Evolutionary conservation across 768 basidiomycete genomes (phyloP).

Genomic region (Psilocybe cyanescens): DNA sequence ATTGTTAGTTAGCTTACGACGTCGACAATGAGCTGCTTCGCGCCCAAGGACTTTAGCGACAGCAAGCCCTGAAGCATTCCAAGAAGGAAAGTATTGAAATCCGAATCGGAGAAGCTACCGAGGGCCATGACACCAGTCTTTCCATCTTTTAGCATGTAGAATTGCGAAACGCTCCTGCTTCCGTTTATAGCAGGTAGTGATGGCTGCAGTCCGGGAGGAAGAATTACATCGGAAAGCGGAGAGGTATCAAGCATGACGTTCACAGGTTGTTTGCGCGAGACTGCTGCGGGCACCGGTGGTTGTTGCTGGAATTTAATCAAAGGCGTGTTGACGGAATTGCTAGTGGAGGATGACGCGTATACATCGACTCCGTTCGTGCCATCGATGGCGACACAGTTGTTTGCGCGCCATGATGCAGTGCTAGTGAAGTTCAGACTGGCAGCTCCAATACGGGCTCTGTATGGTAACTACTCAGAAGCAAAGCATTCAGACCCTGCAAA

Average conservation of each 20-base stretch:
- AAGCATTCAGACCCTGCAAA: not conserved
- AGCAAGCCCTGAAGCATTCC: slow-evolving; percentile 51
- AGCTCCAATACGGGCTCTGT: slow-evolving; percentile 55
- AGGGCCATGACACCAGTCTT: slow-evolving; percentile 62
- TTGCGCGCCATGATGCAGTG: slow-evolving; percentile 50
- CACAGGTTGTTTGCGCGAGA: slow-evolving; percentile 39
- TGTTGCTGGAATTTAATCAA: slow-evolving; percentile 44
- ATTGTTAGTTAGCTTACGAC: slow-evolving; percentile 41
- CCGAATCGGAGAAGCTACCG: slow-evolving; percentile 56
- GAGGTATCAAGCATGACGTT: slow-evolving; percentile 56
- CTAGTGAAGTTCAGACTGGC: slow-evolving; percentile 50
- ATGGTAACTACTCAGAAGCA: slow-evolving; percentile 47
- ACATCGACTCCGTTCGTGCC: slow-evolving; percentile 54
- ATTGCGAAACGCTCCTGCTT: slow-evolving; percentile 55
- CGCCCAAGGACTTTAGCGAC: slow-evolving; percentile 53
- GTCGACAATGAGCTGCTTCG: slow-evolving; percentile 60
- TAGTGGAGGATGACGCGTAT: slow-evolving; percentile 24
- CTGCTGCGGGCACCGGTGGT: slow-evolving; percentile 32
- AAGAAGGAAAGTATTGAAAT: slow-evolving; percentile 44
- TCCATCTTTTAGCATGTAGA: slow-evolving; percentile 54
- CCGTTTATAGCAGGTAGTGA: slow-evolving; percentile 40
- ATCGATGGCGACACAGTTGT: slow-evolving; percentile 52
- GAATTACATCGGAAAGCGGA: slow-evolving; percentile 46
- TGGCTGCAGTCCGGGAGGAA: slow-evolving; percentile 45
- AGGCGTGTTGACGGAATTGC: slow-evolving; percentile 25